These are phyloP conservation scores for Aspergillus tanneri DNA, from an alignment of 2,329 filamentous ascomycete species.

Conservation along the genomic window DNA sequence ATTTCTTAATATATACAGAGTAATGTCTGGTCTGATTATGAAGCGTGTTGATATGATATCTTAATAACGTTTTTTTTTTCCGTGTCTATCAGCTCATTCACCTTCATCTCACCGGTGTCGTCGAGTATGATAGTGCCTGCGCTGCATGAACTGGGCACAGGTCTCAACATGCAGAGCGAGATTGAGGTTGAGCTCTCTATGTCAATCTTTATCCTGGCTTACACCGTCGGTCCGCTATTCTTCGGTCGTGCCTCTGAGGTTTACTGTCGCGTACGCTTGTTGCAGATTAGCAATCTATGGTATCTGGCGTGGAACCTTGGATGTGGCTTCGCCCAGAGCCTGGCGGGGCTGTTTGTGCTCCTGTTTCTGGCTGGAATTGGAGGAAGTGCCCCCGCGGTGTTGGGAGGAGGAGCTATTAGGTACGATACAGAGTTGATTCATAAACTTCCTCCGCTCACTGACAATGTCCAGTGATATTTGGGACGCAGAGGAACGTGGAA, in stretches of 20 bases:
- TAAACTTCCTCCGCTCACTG: neutral
- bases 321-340: conserved; percentile 42
- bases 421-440: conserved; percentile 24
- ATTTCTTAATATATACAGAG: too few relatives aligned
- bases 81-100: too few relatives aligned
- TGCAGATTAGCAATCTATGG: conserved; percentile 16
- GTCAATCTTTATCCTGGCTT: conserved; percentile 56
- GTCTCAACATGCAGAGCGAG: conserved; percentile 51
- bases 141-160: conserved; percentile 50
- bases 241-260: conserved; percentile 18
- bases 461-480: conserved; percentile 57
- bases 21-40: too few relatives aligned
- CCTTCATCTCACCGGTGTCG: conserved; percentile 62
- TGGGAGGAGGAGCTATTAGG: conserved; percentile 44
- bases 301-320: conserved; percentile 18
- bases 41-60: too few relatives aligned
- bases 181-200: conserved; percentile 50
- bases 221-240: conserved; percentile 36
- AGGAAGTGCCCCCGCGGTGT: conserved; percentile 46
- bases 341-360: conserved; percentile 44
- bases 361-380: conserved; percentile 60
- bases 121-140: conserved; percentile 59
- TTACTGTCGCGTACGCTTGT: conserved; percentile 14
- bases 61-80: too few relatives aligned
- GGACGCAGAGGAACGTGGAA: conserved; percentile 60